Evolutionary conservation across 805 yeast species (phyloP), one percentile per base, ranked within the genome.

Genomic region (Candida ipomoeae): DNA sequence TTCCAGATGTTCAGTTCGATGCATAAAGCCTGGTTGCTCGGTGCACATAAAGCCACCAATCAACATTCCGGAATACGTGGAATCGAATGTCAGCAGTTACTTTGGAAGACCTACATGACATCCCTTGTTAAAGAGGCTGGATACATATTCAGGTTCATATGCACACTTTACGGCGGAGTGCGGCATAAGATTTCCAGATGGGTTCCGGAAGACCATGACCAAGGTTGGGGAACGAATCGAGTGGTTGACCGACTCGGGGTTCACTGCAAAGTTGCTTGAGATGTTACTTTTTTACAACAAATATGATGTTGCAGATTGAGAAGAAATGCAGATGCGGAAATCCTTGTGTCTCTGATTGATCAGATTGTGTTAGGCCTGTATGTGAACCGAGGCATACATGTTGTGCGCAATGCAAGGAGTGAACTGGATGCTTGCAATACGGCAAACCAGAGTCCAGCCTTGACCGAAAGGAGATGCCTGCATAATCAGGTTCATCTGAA

Each of bases 401-500:
- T 5, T 40, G 20, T 40, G 43, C 29, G 37, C 31, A 8, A 6
- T 34, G n/a, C 31, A 32, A 32, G 21, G 20, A 18, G 31, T 34
- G 38, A n/a, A 20, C 1, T 13, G 14, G 23, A 11, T 20, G 11
- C 2, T 14, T 34, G 29, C 18, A 21, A 20, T 14, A 32, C 36
- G 45, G 45, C 45, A n/a, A 33, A 42, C 10, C 11, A 6, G 10
- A 14, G 26, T 10, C 45, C 20, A 42, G 45, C n/a, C 20, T 33
- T n/a, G 31, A n/a, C 38, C 31, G 36, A n/a, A 37, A 20, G 8
- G 31, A 14, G 20, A 31, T 11, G 23, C 23, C 37, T 42, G 45
- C 45, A 33, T 42, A 42, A 42, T 42, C 45, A 42, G 31, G 45
- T 23, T 21, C 45, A 42, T 42, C 45, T 20, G 20, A 18, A 41